Conservation (phyloP, 2,329 filamentous ascomycete species). For the Colletotrichum musae region DNA sequence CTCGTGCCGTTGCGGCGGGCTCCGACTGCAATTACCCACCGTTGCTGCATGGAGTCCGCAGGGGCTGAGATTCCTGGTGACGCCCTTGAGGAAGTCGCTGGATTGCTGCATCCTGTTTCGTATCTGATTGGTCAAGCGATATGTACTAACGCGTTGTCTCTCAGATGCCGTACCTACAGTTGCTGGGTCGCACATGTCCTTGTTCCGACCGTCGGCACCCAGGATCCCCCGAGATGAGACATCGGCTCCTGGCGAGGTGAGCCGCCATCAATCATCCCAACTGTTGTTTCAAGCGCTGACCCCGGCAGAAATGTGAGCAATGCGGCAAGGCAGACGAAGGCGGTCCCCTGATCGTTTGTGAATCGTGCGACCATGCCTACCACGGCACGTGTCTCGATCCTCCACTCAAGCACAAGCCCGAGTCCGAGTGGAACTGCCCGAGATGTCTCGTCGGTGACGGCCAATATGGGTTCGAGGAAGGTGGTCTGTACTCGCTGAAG, state of each 20-base stretch:
- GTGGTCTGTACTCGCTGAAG: constrained; percentile 92
- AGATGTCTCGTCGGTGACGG: constrained; percentile 95
- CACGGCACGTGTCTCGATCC: constrained; percentile 93
- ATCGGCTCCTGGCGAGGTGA: constrained; percentile 60
- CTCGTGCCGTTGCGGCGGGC: constrained; percentile 16
- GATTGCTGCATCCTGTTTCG: not conserved
- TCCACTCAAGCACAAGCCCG: constrained; percentile 81
- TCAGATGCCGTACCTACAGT: constrained; percentile 82
- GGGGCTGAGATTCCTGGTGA: constrained; percentile 42
- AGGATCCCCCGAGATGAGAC: constrained; percentile 71
- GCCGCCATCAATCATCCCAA: constrained; percentile 27
- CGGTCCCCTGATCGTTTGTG: constrained; percentile 82
- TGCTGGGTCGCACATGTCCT: constrained; percentile 96
- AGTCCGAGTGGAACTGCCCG: constrained; percentile 95
- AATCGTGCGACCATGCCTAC: constrained; percentile 91
- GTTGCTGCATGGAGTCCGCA: constrained; percentile 32
- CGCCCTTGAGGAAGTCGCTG: constrained; percentile 9
- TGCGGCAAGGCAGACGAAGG: constrained; percentile 86
- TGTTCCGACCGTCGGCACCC: constrained; percentile 86
- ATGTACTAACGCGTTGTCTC: constrained; percentile 46
- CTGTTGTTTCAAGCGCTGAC: constrained; percentile 38
- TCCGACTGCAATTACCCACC: constrained; percentile 17
- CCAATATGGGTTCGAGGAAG: constrained; percentile 97
- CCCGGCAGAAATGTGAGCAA: constrained; percentile 81
- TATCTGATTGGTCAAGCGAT: not conserved